Percentiles rank a stretch among this genome's conserved stretches.
Evolutionary conservation across 2,329 filamentous ascomycete species (phyloP).

Genomic region (Sarocladiaceae sp.): DNA sequence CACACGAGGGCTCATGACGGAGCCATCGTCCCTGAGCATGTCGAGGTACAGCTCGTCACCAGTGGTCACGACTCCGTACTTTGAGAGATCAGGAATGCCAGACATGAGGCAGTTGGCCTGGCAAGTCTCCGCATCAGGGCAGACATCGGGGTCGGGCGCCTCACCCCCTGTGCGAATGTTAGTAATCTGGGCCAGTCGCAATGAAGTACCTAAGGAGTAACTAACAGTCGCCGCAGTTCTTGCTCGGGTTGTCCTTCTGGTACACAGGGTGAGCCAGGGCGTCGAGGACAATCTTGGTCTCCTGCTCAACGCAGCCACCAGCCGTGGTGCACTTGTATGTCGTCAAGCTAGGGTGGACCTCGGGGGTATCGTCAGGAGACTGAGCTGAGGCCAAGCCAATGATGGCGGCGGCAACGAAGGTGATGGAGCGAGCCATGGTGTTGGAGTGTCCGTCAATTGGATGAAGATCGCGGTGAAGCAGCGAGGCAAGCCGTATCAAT

Average conservation of each 20-base stretch:
- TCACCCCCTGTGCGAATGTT: no score
- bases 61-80: slow-evolving; percentile 25
- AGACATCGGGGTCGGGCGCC: slow-evolving; percentile 34
- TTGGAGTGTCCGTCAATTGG: not conserved
- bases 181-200: no score
- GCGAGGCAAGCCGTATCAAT: not conserved
- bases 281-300: slow-evolving; percentile 45
- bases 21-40: slow-evolving; percentile 19
- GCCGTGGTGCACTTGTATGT: slow-evolving; percentile 46
- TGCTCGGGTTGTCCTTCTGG: slow-evolving; percentile 25
- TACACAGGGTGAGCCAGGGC: slow-evolving; percentile 39
- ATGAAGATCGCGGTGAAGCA: not conserved
- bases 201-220: no score
- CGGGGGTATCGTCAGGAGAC: slow-evolving; percentile 30
- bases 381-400: slow-evolving; percentile 27
- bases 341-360: slow-evolving; percentile 44
- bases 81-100: slow-evolving; percentile 39
- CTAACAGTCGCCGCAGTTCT: slow-evolving; percentile 26
- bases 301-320: slow-evolving; percentile 39
- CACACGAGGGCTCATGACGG: slow-evolving; percentile 35
- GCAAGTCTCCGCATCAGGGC: slow-evolving; percentile 43
- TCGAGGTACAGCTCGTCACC: slow-evolving; percentile 25
- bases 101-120: slow-evolving; percentile 47
- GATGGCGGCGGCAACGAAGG: slow-evolving; percentile 16
- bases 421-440: slow-evolving; percentile 6